Conservation (phyloP, 441 rosid genomes). For the Brassica hybrid region DNA sequence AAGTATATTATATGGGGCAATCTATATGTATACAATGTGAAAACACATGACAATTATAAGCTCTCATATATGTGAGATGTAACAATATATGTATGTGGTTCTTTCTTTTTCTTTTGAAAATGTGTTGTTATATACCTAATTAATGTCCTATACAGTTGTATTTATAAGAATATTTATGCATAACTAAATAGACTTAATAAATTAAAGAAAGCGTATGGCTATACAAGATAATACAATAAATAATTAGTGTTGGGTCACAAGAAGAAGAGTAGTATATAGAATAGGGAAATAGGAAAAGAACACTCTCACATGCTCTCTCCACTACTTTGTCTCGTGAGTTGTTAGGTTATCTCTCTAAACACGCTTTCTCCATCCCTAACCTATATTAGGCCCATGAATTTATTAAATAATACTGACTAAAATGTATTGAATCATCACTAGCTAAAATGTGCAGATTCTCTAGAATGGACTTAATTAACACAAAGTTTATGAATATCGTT, state of each 20-base stretch:
- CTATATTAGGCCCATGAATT: constrained; percentile 9
- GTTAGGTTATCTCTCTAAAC: constrained; percentile 30
- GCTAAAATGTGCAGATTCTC: constrained; percentile 6
- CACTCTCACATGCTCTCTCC: constrained; percentile 27
- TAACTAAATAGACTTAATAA: background rate
- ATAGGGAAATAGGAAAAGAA: constrained; percentile 22
- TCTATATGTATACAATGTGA: background rate
- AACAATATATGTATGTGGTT: background rate
- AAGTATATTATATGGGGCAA: background rate
- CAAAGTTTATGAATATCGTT: background rate
- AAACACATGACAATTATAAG: background rate
- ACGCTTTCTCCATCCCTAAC: constrained; percentile 17
- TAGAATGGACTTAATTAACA: background rate
- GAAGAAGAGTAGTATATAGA: constrained; percentile 15
- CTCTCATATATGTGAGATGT: background rate
- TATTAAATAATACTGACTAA: background rate
- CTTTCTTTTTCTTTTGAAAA: background rate
- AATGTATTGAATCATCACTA: background rate
- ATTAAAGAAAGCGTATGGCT: background rate
- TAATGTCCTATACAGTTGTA: background rate
- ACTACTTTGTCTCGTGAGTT: constrained; percentile 36
- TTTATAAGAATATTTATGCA: background rate
- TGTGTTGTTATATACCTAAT: background rate
- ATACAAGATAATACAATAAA: background rate
- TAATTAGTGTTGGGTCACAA: constrained; percentile 20